These are phyloP conservation scores for Pseudogymnoascus sp. DNA, from an alignment of 2,329 filamentous ascomycete species.

Conservation along the genomic window DNA sequence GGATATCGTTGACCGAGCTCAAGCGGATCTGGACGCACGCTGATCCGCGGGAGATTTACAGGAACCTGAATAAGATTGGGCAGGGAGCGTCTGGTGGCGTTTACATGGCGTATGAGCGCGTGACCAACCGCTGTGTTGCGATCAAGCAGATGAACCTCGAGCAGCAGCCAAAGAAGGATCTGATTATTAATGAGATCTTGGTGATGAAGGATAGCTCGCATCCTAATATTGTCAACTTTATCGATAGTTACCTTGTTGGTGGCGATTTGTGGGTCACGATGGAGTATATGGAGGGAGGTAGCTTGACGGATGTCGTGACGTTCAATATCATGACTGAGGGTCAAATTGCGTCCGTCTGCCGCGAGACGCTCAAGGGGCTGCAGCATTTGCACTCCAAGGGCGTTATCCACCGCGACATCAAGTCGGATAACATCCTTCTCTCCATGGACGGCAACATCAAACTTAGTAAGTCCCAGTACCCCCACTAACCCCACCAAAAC, in stretches of 20 bases:
- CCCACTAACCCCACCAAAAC: not conserved
- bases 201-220: conserved; percentile 99
- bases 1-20: conserved; percentile 75
- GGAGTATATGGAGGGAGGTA: conserved; percentile 99
- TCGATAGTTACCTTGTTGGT: conserved; percentile 86
- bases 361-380: conserved; percentile 84
- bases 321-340: conserved; percentile 99
- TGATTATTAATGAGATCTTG: conserved; percentile 98
- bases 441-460: conserved; percentile 96
- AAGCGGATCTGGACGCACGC: conserved; percentile 85
- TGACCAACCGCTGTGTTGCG: conserved; percentile 80
- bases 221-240: conserved; percentile 98
- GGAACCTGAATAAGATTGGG: conserved; percentile 86
- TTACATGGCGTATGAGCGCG: conserved; percentile 81
- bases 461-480: conserved; percentile 61
- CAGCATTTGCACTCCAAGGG: conserved; percentile 96
- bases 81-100: conserved; percentile 96
- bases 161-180: conserved; percentile 96
- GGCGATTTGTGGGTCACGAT: conserved; percentile 98
- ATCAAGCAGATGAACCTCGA: conserved; percentile 99
- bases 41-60: conserved; percentile 83
- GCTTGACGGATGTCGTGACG: conserved; percentile 94
- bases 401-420: conserved; percentile 97
- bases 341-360: conserved; percentile 91
- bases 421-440: conserved; percentile 94